Evolutionary conservation across 305 asterid species (phyloP).

Genomic region (Fraxinus xanthoxyloides): DNA sequence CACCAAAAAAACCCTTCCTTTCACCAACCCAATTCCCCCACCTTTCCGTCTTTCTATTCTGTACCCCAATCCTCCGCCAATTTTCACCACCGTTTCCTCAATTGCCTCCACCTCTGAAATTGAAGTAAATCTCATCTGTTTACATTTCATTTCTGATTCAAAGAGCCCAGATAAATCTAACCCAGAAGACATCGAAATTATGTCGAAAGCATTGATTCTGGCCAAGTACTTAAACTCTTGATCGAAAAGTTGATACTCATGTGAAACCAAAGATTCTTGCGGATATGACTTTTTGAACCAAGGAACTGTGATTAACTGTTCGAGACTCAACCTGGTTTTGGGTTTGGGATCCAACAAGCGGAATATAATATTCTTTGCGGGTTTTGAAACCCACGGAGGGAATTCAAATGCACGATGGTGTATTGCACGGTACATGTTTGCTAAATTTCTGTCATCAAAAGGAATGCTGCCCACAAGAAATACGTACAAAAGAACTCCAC

Average conservation of each 20-base stretch:
- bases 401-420: constrained; percentile 47
- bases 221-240: constrained; percentile 25
- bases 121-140: constrained; percentile 63
- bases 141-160: constrained; percentile 41
- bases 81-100: constrained; percentile 48
- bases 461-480: constrained; percentile 69
- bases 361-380: constrained; percentile 47
- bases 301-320: constrained; percentile 44
- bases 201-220: constrained; percentile 66
- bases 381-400: constrained; percentile 65
- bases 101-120: constrained; percentile 37
- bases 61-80: constrained; percentile 53
- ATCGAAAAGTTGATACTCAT: constrained; percentile 9
- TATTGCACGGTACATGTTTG: constrained; percentile 69
- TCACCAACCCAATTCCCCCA: constrained; percentile 53
- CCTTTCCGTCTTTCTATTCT: constrained; percentile 42
- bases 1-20: constrained; percentile 44
- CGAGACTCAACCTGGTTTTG: constrained; percentile 48
- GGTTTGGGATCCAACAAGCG: constrained; percentile 81
- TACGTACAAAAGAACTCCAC: constrained; percentile 67
- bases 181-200: constrained; percentile 77
- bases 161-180: constrained; percentile 65
- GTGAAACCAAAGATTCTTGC: constrained; percentile 18
- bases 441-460: constrained; percentile 64
- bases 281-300: constrained; percentile 67